phyloP scores from a whole-genome alignment of 2,329 filamentous ascomycete species.

The Diplodia sapinea region DNA sequence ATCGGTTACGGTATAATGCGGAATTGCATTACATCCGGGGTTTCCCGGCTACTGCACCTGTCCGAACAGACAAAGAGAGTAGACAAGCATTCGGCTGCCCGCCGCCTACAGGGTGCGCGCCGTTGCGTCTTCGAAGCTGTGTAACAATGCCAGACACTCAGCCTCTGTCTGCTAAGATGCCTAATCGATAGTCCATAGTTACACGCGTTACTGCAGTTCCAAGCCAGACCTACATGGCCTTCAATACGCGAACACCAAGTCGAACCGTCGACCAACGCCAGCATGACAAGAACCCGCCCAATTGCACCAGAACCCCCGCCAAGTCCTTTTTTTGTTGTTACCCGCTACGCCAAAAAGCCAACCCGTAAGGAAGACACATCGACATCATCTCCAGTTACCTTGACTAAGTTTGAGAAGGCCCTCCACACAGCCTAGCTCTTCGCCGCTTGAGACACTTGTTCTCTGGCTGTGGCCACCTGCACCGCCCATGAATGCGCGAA shows the following conservation, averaged over 20 bases:
- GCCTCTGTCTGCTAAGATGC: constrained; percentile 16
- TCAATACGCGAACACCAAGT: background rate
- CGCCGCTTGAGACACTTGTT: constrained; percentile 50
- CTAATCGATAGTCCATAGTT: constrained; percentile 2
- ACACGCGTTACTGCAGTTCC: constrained; percentile 11
- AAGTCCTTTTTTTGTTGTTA: constrained; percentile 14
- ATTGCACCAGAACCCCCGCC: background rate
- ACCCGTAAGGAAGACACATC: background rate
- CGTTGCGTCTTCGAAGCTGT: background rate
- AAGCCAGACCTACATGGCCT: background rate
- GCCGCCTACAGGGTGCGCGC: constrained; percentile 1
- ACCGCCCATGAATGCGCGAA: constrained; percentile 74
- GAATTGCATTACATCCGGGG: constrained; percentile 13
- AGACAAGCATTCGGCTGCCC: background rate
- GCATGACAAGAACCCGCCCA: constrained; percentile 6
- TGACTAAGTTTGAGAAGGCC: constrained; percentile 88
- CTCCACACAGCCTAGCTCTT: constrained; percentile 85
- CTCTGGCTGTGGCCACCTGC: constrained; percentile 64
- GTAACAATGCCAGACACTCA: constrained; percentile 9
- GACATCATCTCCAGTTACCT: constrained; percentile 71
- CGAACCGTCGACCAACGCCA: background rate
- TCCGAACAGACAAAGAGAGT: constrained; percentile 10
- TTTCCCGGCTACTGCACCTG: constrained; percentile 8
- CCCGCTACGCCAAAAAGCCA: constrained; percentile 6
- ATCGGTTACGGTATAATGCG: constrained; percentile 17